Base-by-base conservation (phyloP, 2,329 filamentous ascomycete genomes). In the Phaeoacremonium minimum region DNA sequence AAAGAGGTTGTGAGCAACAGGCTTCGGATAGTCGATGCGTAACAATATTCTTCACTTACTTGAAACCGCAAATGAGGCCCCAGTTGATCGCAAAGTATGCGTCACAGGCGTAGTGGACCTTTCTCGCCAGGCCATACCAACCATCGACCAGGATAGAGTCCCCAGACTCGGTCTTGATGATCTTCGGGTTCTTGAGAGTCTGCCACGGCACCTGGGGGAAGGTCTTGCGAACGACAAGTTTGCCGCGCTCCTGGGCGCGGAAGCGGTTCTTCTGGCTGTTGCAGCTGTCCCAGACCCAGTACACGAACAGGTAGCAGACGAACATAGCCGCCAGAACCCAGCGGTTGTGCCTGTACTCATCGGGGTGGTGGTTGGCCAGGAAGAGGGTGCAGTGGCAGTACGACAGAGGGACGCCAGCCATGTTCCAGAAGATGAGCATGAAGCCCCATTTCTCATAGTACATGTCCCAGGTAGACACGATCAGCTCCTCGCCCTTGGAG, bases 371-470 rank as follows among this genome's bases (percentile, higher is more conserved):
- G 60, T 81, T 86, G 47, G 85, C 85, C 35, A 91, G 71, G 65
- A 83, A 91, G 51, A 91, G 74, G 18, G 82, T 87, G 71, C 83
- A 88, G 69, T 90, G 85, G 67, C 85, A 89, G 71, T 91, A 91
- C 40, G 75, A 83, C 40, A 91, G 69, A 3, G 86, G 86, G 14
- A 90, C 86, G 50, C 86, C 86, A 22, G 85, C 84, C 61, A 91
- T 64, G 62, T 90, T 91, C 86, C 86, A 91, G 73, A 90, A 91
- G 57, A 88, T 88, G 44, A 91, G 75, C 84, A 91, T 89, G 69
- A 90, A 91, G 39, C 86, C 86, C 75, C 83, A 86, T 66, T 91
- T 90, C 67, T 91, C 86, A 53, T 85, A 87, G 67, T 89, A 90
- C 80, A 93, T 90, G 56, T 93, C 86, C 81, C 86, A 91, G 30